Base-by-base conservation (phyloP, 2,329 filamentous ascomycete species). In the Teratosphaeria pseudoeucalypti region DNA sequence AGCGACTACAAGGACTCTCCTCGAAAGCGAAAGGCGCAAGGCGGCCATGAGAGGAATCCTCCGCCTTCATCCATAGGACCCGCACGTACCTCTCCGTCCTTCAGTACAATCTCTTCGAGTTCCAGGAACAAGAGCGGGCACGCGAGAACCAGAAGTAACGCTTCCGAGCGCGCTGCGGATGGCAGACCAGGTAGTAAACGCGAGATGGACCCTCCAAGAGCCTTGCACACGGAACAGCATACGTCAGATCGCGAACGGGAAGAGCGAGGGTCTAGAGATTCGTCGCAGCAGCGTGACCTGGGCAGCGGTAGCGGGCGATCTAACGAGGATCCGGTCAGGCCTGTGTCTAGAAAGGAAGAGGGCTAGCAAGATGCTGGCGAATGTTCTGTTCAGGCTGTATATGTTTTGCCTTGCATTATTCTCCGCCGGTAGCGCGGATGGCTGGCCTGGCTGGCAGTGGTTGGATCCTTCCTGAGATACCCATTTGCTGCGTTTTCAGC, bases 1-100 rank as follows among this genome's bases (percentile, higher is more conserved):
- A 55, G 73, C 78, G 84, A 87, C 70, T 81, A 85, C 73, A 84
- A 85, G 70, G 88, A 88, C 72, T 90, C 88, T 62, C 90, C 90
- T 34, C 89, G 88, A 72, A 95, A 95, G 78, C 86, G 91, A 68
- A 95, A 95, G 76, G 85, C 88, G 52, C 75, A 78, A 69, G 78
- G 79, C 32, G 73, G 74, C 34, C 81, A 84, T 66, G 76, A 77
- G 61, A 71, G 78, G 6, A 75, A 77, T 59, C 80, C 81, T 52
- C 74, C 78, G 26, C 81, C 81, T 23, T 77, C 80, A 57, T 78
- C 77, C 55, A 77, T 77, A 63, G 23, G 34, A 37, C 75, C 77
- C 12, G 74, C 77, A 56, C 77, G 81, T 67, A 77, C 73, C 49
- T 77, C 75, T 60, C 76, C 79, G 27, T 76, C 78, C 6, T 79